Base-by-base conservation (phyloP, 176 grass and related monocot genomes). In the Pontederia crassipes region DNA sequence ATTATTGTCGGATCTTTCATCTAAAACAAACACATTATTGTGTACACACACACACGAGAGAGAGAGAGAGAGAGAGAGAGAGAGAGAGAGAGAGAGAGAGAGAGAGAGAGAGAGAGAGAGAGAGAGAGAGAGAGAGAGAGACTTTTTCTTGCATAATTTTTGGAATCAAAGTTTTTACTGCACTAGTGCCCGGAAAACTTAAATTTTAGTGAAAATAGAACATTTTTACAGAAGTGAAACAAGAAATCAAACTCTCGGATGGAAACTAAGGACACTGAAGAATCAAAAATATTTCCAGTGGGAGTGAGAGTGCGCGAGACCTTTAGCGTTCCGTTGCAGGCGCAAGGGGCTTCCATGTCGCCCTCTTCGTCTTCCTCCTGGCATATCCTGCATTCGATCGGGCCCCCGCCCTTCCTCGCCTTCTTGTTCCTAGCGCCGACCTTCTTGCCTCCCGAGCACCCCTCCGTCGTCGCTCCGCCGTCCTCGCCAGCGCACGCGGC, bases 281-380 rank as follows among this genome's bases (percentile, higher is more conserved):
- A 8, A 53, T n/a, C 0, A n/a, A 12, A 9, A 52, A 14, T 11
- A 51, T 1, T 28, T 10, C 17, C 3, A 49, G 3, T 4, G 17
- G 14, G 28, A 13, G 28, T 8, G 28, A 40, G 5, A 16, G 26
- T 40, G 32, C 1, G 12, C 11, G 14, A 61, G 24, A 98, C 94
- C 88, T 98, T 98, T 59, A 98, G 85, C 12, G 94, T 98, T 45
- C 94, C 94, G 56, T 57, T 70, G 67, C 94, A 98, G 49, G 88
- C 94, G 67, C 94, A 99, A 62, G 94, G 94, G 3, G 85, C 77
- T 69, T 99, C 94, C 88, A 99, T 92, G 55, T 84, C 82, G 56
- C 32, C 35, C 68, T 98, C 94, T 2, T 89, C 82, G 14, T 74
- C 94, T 70, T 98, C 94, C 74, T 98, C 88, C 76, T 98, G 94